Evolutionary conservation across 495 filamentous ascomycete genomes (phyloP).

Genomic region (Daldinia childiae): DNA sequence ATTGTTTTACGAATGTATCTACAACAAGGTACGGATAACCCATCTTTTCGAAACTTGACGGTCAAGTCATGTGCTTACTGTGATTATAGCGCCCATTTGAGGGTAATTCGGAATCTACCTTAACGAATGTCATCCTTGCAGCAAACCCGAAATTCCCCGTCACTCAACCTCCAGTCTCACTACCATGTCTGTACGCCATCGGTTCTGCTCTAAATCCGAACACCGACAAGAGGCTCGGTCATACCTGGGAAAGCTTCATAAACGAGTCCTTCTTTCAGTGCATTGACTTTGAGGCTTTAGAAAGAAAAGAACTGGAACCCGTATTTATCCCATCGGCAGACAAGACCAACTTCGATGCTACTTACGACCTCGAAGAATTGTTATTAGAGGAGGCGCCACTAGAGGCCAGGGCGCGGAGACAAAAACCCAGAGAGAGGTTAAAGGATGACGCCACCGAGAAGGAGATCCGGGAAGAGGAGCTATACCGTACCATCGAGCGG

Average conservation of each 20-base stretch:
- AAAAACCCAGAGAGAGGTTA: conserved; percentile 90
- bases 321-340: conserved; percentile 93
- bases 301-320: conserved; percentile 88
- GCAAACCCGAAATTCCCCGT: conserved; percentile 86
- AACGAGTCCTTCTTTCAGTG: conserved; percentile 87
- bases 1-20: conserved; percentile 98
- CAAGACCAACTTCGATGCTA: conserved; percentile 99
- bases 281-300: conserved; percentile 86
- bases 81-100: conserved; percentile 80
- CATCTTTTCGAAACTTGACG: background rate
- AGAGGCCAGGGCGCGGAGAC: conserved; percentile 88
- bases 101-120: conserved; percentile 79
- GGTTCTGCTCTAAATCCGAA: conserved; percentile 82
- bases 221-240: conserved; percentile 80
- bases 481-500: conserved; percentile 93
- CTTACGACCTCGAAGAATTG: conserved; percentile 95
- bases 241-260: conserved; percentile 81
- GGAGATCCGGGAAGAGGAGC: conserved; percentile 92
- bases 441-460: conserved; percentile 95
- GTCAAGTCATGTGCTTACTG: conserved; percentile 40
- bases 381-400: conserved; percentile 94
- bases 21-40: conserved; percentile 82
- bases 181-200: conserved; percentile 86
- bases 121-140: conserved; percentile 83
- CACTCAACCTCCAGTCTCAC: conserved; percentile 87